Evolutionary conservation across 768 basidiomycete species (phyloP), one percentile per base, ranked within the genome.

Genomic region (Amanita rubescens): DNA sequence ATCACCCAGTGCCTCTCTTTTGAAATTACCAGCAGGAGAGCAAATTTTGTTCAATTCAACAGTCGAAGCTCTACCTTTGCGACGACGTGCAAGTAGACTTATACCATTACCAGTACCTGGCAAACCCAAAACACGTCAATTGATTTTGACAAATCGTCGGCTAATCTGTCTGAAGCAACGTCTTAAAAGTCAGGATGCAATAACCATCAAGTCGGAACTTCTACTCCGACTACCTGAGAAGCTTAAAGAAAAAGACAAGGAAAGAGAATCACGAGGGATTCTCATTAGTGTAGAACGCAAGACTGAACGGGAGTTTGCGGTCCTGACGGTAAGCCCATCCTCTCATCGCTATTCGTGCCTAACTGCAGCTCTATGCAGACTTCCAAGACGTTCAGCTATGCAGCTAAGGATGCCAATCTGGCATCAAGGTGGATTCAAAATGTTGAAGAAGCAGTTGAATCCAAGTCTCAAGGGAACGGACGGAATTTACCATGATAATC

Each of bases 21-120:
- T 85, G 22, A 61, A 66, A 33, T 58, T 69, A 15, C 56, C 67
- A n/a, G 65, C 67, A 2, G 74, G 70, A 3, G 84, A 85, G 59
- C 54, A 43, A 1, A 65, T 84, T 30, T 19, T 83, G 0, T 83
- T 78, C 58, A 71, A 71, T 46, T 76, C 81, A 0, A 66, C 64
- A 3, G 81, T 85, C 11, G 82, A 84, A 59, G 72, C 75, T 11
- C 75, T 76, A 14, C 72, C 75, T 38, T 67, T 78, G 20, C 75
- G 76, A 55, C 75, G 81, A 3, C 78, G 83, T 20, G 79, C 81
- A 3, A 83, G 80, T 58, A 75, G 73, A 46, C 63, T 85, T 35
- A 68, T 83, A 20, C 69, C 75, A 10, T 60, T 82, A 5, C 73
- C 74, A 17, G 77, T 79, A 0, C 72, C 75, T 10, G 71, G 73